Evolutionary conservation across 768 basidiomycete genomes (phyloP).

Genomic region (Mycena albidolilacea): DNA sequence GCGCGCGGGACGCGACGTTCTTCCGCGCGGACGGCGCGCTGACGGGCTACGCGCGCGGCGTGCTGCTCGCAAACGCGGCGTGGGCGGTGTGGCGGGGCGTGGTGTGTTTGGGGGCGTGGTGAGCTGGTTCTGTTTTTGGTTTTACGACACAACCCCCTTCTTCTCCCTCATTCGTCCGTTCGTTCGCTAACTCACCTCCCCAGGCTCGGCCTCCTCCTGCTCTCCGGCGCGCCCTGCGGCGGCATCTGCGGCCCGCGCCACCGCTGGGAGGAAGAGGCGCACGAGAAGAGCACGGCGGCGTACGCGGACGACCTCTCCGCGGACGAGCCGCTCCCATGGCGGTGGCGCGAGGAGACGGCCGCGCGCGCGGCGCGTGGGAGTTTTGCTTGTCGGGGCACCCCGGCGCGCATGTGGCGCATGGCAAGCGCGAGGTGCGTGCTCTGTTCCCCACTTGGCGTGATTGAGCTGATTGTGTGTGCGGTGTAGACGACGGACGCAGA

Average conservation of each 20-base stretch:
- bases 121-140: conserved; percentile 41
- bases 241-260: conserved; percentile 89
- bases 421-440: background rate
- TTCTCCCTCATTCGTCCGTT: too few species aligned
- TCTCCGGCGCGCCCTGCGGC: conserved; percentile 82
- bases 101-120: conserved; percentile 82
- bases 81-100: conserved; percentile 86
- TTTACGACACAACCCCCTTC: too few species aligned
- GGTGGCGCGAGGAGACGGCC: conserved; percentile 82
- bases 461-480: too few species aligned
- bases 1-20: conserved; percentile 80
- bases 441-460: too few species aligned
- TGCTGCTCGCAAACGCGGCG: conserved; percentile 83
- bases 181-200: conserved; percentile 9
- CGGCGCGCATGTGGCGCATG: background rate
- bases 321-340: conserved; percentile 77
- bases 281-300: conserved; percentile 65
- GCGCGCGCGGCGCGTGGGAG: conserved; percentile 85
- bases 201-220: conserved; percentile 85
- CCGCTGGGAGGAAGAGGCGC: conserved; percentile 87
- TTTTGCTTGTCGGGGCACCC: conserved; percentile 66
- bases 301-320: conserved; percentile 66
- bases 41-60: conserved; percentile 82
- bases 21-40: conserved; percentile 80
- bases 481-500: too few species aligned